Percentiles rank a stretch among this genome's conserved stretches.
Evolutionary conservation across 441 rosid species (phyloP).

Genomic region (Syzygium syzygioides): DNA sequence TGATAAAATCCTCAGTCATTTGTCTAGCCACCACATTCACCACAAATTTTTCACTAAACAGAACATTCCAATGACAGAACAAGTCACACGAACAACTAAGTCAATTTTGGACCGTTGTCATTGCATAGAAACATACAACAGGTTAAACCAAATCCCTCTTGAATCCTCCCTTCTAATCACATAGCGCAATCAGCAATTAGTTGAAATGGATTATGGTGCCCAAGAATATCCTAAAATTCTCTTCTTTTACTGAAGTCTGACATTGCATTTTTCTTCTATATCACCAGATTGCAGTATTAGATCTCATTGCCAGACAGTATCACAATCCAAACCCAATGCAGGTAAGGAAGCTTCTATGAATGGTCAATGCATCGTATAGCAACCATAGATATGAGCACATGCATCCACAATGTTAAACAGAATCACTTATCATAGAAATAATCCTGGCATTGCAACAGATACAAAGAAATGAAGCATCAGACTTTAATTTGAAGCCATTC

Average conservation of each 20-base stretch:
- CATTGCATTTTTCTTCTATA: not conserved
- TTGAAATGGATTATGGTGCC: not conserved
- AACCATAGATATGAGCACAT: not conserved
- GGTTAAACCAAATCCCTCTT: not conserved
- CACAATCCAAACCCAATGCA: not conserved
- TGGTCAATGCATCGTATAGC: not conserved
- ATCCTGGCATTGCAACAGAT: not conserved
- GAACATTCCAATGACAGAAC: not conserved
- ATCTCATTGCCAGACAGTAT: not conserved
- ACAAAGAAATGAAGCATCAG: not conserved
- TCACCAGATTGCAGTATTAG: not conserved
- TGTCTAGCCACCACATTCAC: not conserved
- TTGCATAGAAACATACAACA: not conserved
- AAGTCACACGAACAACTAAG: not conserved
- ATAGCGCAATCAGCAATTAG: not conserved
- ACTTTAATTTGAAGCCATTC: not conserved
- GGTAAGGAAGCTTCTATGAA: not conserved
- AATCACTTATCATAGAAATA: not conserved
- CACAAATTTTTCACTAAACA: not conserved
- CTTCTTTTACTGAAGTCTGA: not conserved
- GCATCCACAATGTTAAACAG: not conserved
- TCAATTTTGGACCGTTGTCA: not conserved
- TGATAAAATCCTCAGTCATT: not conserved
- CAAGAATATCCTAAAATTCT: not conserved
- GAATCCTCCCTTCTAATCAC: not conserved